These are phyloP conservation scores for Aspergillus neoniger DNA, from an alignment of 2,329 filamentous ascomycete species.

Conservation along the genomic window DNA sequence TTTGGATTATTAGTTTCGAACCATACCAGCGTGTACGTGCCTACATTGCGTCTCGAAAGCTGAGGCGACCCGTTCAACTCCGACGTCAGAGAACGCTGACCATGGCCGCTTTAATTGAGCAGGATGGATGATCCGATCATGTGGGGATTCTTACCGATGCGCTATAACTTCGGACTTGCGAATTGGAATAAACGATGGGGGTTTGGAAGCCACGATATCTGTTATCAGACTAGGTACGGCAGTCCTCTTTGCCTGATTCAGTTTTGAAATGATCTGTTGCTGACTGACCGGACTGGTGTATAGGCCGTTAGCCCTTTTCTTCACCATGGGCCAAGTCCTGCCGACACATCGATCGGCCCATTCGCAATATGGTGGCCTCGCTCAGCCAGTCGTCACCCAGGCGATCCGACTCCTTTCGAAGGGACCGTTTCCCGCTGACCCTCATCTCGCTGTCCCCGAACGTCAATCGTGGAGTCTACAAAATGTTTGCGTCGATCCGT, in stretches of 20 bases:
- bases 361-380: constrained; percentile 78
- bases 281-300: not conserved
- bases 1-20: constrained; percentile 67
- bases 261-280: not conserved
- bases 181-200: constrained; percentile 76
- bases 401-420: constrained; percentile 79
- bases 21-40: constrained; percentile 81
- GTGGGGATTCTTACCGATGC: constrained; percentile 83
- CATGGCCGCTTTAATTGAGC: constrained; percentile 27
- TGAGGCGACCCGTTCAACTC: constrained; percentile 20
- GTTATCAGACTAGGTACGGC: constrained; percentile 77
- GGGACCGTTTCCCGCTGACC: constrained; percentile 57
- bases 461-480: constrained; percentile 41
- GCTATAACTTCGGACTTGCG: constrained; percentile 68
- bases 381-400: constrained; percentile 85
- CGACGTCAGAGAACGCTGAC: constrained; percentile 29
- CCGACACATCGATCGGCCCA: constrained; percentile 82
- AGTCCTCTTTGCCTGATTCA: no score
- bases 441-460: constrained; percentile 43
- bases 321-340: constrained; percentile 83
- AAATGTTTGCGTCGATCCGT: constrained; percentile 50
- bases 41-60: constrained; percentile 27
- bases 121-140: constrained; percentile 93
- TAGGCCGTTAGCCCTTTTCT: constrained; percentile 74
- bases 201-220: constrained; percentile 91